Evolutionary conservation across 345 rosid genomes (phyloP).

Genomic region (Sonneratia caseolaris): DNA sequence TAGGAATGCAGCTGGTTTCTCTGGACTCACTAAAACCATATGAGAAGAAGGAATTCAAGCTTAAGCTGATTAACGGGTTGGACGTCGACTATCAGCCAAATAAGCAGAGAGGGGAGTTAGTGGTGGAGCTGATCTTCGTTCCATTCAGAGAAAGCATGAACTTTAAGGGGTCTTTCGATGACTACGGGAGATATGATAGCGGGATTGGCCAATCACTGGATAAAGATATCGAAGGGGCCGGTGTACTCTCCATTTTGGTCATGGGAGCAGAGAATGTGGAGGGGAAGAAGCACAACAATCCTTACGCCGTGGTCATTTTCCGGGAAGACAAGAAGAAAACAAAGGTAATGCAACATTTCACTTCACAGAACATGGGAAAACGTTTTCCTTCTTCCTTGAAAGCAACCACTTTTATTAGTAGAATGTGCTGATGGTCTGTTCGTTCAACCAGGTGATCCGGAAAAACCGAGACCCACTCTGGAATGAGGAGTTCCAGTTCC

Average conservation of each 20-base stretch:
- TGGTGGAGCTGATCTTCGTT: constrained; percentile 28
- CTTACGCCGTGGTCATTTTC: constrained; percentile 32
- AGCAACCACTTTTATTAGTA: background rate
- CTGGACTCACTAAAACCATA: constrained; percentile 20
- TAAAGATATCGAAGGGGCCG: constrained; percentile 13
- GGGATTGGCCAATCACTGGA: constrained; percentile 5
- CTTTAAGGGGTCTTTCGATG: constrained; percentile 14
- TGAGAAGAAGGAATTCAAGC: constrained; percentile 21
- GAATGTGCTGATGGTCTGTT: background rate
- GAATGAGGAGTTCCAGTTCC: constrained; percentile 50
- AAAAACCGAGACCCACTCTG: constrained; percentile 38
- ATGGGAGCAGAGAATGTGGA: constrained; percentile 40
- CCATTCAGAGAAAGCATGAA: constrained; percentile 31
- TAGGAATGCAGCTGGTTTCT: constrained; percentile 41
- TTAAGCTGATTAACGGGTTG: constrained; percentile 31
- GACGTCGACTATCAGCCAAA: constrained; percentile 24
- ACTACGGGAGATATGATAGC: constrained; percentile 8
- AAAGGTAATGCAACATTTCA: constrained; percentile 19
- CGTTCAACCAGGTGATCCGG: constrained; percentile 21
- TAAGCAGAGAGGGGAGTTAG: constrained; percentile 32
- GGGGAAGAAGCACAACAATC: constrained; percentile 37
- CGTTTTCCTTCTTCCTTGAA: background rate
- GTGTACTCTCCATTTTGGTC: constrained; percentile 31
- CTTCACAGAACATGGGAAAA: background rate
- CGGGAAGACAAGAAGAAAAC: constrained; percentile 45